Percentiles rank a stretch among this genome's conserved stretches.
Evolutionary conservation across 345 rosid genomes (phyloP).

Genomic region (Ceriops zippeliana): DNA sequence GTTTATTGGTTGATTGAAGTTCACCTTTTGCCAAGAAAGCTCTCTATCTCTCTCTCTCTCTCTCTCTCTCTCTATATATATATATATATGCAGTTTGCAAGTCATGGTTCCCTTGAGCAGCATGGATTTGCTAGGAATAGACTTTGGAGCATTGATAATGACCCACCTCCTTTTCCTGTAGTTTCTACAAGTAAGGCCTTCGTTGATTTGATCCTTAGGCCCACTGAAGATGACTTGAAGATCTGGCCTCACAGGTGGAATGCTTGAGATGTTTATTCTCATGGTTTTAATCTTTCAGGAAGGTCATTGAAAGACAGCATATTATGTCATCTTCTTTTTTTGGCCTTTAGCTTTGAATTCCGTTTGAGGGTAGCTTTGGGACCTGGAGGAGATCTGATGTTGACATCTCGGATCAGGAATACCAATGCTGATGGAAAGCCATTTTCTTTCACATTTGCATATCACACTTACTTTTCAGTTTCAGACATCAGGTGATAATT

Average conservation of each 20-base stretch:
- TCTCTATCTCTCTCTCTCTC: not conserved
- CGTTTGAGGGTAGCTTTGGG: slow-evolving; percentile 85
- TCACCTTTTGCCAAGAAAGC: slow-evolving; percentile 1
- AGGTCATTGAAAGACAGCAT: not conserved
- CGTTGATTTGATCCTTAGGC: slow-evolving; percentile 73
- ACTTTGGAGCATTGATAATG: slow-evolving; percentile 70
- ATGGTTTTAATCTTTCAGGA: not conserved
- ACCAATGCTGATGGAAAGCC: slow-evolving; percentile 79
- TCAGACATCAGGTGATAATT: slow-evolving; percentile 78
- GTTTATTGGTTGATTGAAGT: slow-evolving; percentile 20
- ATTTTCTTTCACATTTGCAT: slow-evolving; percentile 88
- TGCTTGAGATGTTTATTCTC: slow-evolving; percentile 3
- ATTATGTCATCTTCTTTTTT: slow-evolving; percentile 2
- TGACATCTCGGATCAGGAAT: slow-evolving; percentile 87
- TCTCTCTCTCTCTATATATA: too few species aligned
- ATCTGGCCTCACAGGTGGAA: slow-evolving; percentile 79
- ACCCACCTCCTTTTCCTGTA: slow-evolving; percentile 68
- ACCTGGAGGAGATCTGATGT: slow-evolving; percentile 67
- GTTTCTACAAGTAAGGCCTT: slow-evolving; percentile 43
- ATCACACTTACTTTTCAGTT: slow-evolving; percentile 89
- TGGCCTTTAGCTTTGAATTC: slow-evolving; percentile 65
- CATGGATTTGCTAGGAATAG: slow-evolving; percentile 97
- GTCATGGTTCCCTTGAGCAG: slow-evolving; percentile 57
- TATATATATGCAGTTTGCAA: slow-evolving; percentile 56
- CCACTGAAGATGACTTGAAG: slow-evolving; percentile 79